A percentile compares a stretch with the other conserved stretches of the same genome.
Conservation (phyloP, 352 stramenopile species). For the Globisporangium polare region DNA sequence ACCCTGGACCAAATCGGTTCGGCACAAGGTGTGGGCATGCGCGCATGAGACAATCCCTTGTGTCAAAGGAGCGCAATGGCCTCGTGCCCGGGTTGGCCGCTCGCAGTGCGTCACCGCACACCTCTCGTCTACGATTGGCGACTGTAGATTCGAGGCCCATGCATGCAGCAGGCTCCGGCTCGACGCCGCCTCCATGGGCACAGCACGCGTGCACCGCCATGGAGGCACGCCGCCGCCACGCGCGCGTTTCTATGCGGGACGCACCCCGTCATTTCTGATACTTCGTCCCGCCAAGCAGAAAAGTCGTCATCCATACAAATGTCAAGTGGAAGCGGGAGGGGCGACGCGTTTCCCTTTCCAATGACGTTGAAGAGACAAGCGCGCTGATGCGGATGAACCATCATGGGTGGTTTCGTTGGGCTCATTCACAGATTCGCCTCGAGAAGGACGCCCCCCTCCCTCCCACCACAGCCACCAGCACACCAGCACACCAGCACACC, state of each 20-base stretch:
- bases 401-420: neutral
- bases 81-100: neutral
- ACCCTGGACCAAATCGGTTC: neutral
- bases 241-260: conserved; percentile 3
- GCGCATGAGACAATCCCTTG: neutral
- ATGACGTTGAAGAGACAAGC: conserved; percentile 9
- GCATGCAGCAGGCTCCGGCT: neutral
- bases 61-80: neutral
- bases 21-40: neutral
- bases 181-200: neutral
- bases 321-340: neutral
- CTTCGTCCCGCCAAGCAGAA: neutral
- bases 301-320: conserved; percentile 1
- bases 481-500: conserved; percentile 6
- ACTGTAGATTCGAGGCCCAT: neutral
- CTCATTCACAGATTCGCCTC: conserved; percentile 14
- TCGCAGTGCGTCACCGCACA: neutral
- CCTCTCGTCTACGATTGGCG: conserved; percentile 5
- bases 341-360: conserved; percentile 8
- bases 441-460: neutral
- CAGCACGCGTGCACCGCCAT: neutral
- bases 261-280: conserved; percentile 2
- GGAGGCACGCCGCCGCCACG: conserved; percentile 3
- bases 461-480: too few species aligned
- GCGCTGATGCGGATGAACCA: neutral